Percentiles rank a stretch among this genome's conserved stretches.
phyloP scores from a whole-genome alignment of 768 basidiomycete species.

The Amyloporia xantha region DNA sequence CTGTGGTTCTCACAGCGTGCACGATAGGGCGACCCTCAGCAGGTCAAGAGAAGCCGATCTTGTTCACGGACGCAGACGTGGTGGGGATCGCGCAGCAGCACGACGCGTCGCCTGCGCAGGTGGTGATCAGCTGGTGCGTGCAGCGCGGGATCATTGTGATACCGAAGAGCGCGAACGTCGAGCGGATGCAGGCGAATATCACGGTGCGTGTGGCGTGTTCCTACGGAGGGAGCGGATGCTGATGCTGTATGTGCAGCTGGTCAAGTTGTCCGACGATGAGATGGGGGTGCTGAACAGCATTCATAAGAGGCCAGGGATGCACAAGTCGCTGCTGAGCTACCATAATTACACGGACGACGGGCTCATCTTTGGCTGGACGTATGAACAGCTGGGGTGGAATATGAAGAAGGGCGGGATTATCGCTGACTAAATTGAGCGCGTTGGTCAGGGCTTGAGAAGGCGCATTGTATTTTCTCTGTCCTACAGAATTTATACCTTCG shows the following conservation, averaged over 20 bases:
- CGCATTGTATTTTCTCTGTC: too few species aligned
- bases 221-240: slow-evolving; percentile 47
- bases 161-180: slow-evolving; percentile 42
- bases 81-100: slow-evolving; percentile 25
- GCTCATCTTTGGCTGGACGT: slow-evolving; percentile 39
- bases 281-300: slow-evolving; percentile 50
- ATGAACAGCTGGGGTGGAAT: slow-evolving; percentile 38
- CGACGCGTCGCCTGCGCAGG: slow-evolving; percentile 42
- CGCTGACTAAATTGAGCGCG: too few species aligned
- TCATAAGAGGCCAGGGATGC: slow-evolving; percentile 45
- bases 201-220: slow-evolving; percentile 21
- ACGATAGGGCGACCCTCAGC: slow-evolving; percentile 31
- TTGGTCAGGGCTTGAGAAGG: too few species aligned
- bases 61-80: slow-evolving; percentile 27
- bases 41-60: slow-evolving; percentile 18
- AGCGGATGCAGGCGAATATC: slow-evolving; percentile 48
- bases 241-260: slow-evolving; percentile 54
- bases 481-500: too few species aligned
- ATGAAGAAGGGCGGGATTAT: slow-evolving; percentile 29
- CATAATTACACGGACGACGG: slow-evolving; percentile 20
- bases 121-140: slow-evolving; percentile 52
- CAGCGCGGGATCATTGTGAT: slow-evolving; percentile 47
- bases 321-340: slow-evolving; percentile 27
- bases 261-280: slow-evolving; percentile 56
- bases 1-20: too few species aligned